These are phyloP conservation scores for Venturia asperata DNA, from an alignment of 2,329 filamentous ascomycete genomes.

Conservation along the genomic window DNA sequence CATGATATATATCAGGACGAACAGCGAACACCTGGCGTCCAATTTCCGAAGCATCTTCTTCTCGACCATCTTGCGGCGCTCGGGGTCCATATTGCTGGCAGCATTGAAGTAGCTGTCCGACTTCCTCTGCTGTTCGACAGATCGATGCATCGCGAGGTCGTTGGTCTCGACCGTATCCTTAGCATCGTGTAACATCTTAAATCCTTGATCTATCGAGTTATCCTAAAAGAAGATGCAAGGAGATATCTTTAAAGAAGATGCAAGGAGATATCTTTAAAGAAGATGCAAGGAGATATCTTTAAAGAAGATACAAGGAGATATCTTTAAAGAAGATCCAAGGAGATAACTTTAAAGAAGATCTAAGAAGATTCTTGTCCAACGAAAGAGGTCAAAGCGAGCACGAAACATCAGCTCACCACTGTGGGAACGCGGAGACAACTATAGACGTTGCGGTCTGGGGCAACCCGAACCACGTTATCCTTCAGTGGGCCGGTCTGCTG, in stretches of 20 bases:
- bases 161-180: background rate
- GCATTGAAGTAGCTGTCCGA: constrained; percentile 3
- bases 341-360: too few relatives aligned
- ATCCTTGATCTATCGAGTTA: background rate
- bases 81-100: constrained; percentile 25
- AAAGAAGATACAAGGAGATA: too few relatives aligned
- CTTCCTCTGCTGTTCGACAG: background rate
- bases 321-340: background rate
- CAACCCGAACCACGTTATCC: background rate
- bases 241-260: too few relatives aligned
- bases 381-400: background rate
- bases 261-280: too few relatives aligned
- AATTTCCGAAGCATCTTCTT: constrained; percentile 32
- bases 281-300: background rate
- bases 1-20: constrained; percentile 32
- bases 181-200: background rate
- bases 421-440: constrained; percentile 1
- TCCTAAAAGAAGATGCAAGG: background rate
- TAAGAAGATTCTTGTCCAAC: background rate
- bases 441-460: background rate
- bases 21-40: constrained; percentile 29
- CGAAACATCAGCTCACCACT: background rate
- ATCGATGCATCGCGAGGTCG: background rate
- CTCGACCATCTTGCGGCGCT: constrained; percentile 29
- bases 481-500: background rate